Conservation (phyloP, 2,329 filamentous ascomycete genomes). For the Penicillium sp. region DNA sequence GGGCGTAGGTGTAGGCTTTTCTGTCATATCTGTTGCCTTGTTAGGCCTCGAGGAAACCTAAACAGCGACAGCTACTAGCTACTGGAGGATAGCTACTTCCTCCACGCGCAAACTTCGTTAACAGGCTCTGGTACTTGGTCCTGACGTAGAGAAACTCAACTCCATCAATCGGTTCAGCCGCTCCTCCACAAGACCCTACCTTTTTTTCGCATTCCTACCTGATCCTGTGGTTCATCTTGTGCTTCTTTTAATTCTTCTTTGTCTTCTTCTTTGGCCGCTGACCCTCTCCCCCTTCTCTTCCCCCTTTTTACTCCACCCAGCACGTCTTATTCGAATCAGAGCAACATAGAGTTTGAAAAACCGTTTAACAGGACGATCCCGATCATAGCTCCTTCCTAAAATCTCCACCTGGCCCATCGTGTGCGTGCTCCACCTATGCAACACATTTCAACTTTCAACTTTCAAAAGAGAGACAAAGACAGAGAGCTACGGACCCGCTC, state of each 20-base stretch:
- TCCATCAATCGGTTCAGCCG: not conserved
- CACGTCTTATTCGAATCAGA: not conserved
- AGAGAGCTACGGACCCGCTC: slow-evolving; percentile 7
- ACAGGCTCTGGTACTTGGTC: not conserved
- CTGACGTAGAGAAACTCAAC: not conserved
- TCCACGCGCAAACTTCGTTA: no score
- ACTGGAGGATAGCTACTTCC: no score
- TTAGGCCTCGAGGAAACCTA: not conserved
- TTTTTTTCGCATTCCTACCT: not conserved
- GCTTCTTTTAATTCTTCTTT: not conserved
- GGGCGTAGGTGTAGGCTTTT: no score
- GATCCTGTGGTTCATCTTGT: not conserved
- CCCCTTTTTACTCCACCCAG: not conserved
- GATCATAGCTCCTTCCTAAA: slow-evolving; percentile 7
- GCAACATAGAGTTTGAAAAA: slow-evolving; percentile 9
- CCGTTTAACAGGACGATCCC: slow-evolving; percentile 15
- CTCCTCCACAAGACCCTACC: not conserved
- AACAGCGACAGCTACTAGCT: not conserved
- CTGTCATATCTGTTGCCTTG: not conserved
- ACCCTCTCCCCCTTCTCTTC: not conserved
- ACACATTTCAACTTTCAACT: slow-evolving; percentile 12
- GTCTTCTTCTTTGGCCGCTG: not conserved
- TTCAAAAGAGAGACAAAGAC: not conserved
- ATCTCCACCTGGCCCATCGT: not conserved
- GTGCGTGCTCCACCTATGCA: slow-evolving; percentile 16